A percentile compares a stretch with the other conserved stretches of the same genome.
Conservation (phyloP, 306 rosid genomes). For the Quercus ilex region DNA sequence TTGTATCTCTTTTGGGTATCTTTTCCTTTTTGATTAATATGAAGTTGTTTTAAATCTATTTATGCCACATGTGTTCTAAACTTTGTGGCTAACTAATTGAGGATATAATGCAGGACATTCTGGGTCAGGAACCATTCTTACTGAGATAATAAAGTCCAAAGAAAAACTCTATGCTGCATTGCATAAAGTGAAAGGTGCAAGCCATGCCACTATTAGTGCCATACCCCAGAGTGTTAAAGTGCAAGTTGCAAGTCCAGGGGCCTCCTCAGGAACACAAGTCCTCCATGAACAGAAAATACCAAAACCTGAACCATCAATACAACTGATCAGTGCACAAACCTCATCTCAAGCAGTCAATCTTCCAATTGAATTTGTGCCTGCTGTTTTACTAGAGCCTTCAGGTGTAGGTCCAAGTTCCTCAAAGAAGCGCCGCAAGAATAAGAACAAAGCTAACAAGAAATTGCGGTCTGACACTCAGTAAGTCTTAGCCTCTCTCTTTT, state of each 20-base stretch:
- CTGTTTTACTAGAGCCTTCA: conserved; percentile 11
- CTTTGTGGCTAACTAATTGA: conserved; percentile 9
- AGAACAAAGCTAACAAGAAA: conserved; percentile 42
- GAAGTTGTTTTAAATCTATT: neutral
- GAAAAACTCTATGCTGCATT: conserved; percentile 14
- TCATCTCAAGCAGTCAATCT: neutral
- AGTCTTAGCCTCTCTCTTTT: conserved; percentile 17
- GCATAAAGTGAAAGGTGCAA: conserved; percentile 9
- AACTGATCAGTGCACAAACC: too few species aligned
- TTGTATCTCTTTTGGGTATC: conserved; percentile 52
- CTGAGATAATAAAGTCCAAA: conserved; percentile 44
- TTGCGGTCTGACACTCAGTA: conserved; percentile 29
- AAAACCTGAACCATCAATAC: conserved; percentile 4
- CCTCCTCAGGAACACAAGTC: too few species aligned
- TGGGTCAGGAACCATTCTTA: conserved; percentile 29
- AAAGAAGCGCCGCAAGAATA: conserved; percentile 43
- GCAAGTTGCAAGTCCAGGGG: too few species aligned
- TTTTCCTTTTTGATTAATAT: neutral
- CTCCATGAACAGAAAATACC: conserved; percentile 16
- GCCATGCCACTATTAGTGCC: too few species aligned
- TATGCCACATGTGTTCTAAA: neutral
- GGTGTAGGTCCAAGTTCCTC: conserved; percentile 16
- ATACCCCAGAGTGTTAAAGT: neutral
- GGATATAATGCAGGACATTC: conserved; percentile 30
- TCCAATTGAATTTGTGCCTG: conserved; percentile 30